Evolutionary conservation across 2,329 filamentous ascomycete species (phyloP), one percentile per base, ranked within the genome.

Genomic region (Setomelanomma holmii): DNA sequence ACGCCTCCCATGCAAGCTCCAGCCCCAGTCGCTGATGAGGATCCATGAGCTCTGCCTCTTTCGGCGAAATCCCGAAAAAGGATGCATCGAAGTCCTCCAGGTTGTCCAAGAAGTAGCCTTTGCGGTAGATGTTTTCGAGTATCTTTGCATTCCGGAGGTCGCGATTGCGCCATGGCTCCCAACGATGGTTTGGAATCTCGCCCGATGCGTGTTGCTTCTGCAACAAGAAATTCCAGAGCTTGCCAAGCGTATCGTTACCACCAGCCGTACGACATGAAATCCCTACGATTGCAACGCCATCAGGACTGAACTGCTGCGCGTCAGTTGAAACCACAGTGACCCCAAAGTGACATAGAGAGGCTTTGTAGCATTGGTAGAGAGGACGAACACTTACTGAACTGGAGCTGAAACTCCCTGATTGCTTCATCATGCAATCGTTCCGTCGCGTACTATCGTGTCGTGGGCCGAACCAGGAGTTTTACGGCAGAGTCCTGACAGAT

Each of bases 151-250:
- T 71, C 8, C 63, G 62, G n/a, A 53, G 24, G 42, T 73, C 61
- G 19, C 66, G 59, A 5, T 56, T 53, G 16, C 51, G 55, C 51
- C 63, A 74, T 10, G 71, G 64, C 53, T 69, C 70, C 72, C 70
- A 75, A 14, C 72, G 63, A 40, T 56, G 52, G 4, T 39, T 14
- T n/a, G 69, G 71, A 5, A 73, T 56, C 27, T 74, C 66, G 10
- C 68, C 58, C 1, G 64, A 66, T 5, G 63, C 66, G 45, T 62
- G 59, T n/a, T 61, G 61, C 49, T 71, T 66, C 10, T 67, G 45
- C 16, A 71, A 33, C 1, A 75, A 45, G 23, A 65, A 67, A 17
- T 72, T 21, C 73, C 73, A 76, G 6, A 76, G 67, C 27, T 70
- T 53, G 16, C 72, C 69, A 0, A 69, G 71, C 14, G 50, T 58